These are phyloP conservation scores for Avena eriantha DNA, from an alignment of 176 grass and related monocot genomes.

Conservation along the genomic window DNA sequence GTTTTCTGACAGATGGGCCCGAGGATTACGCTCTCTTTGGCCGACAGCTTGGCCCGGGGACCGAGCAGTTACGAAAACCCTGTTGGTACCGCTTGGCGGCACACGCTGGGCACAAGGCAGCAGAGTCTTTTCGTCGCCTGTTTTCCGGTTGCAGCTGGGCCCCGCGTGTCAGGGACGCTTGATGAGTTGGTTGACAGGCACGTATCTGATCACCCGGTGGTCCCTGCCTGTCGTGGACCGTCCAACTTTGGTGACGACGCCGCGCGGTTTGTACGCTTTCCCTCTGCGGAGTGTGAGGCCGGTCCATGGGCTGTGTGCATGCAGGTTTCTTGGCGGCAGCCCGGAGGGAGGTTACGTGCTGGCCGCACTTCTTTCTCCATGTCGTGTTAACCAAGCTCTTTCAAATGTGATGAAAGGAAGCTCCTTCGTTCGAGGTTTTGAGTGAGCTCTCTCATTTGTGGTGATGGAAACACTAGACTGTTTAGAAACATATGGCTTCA, in stretches of 20 bases:
- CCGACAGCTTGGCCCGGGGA: constrained; percentile 35
- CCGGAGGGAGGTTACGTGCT: background rate
- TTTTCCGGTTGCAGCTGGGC: background rate
- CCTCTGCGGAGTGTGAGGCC: too few relatives aligned
- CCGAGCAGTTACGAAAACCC: constrained; percentile 31
- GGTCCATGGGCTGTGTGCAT: constrained; percentile 46
- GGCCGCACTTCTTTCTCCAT: constrained; percentile 30
- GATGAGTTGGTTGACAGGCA: constrained; percentile 37
- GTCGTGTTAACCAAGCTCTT: constrained; percentile 20
- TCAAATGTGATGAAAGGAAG: background rate
- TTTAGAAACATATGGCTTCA: background rate
- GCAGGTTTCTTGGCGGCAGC: background rate
- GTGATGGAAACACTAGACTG: background rate
- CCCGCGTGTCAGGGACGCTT: background rate
- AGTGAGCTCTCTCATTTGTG: background rate
- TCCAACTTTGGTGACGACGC: constrained; percentile 11
- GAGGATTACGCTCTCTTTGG: background rate
- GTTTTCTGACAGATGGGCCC: constrained; percentile 24
- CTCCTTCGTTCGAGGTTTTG: background rate
- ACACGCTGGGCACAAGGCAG: constrained; percentile 20
- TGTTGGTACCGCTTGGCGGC: constrained; percentile 34
- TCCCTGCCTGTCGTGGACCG: constrained; percentile 35
- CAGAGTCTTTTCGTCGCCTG: constrained; percentile 46
- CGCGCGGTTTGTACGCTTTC: constrained; percentile 21
- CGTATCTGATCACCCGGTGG: constrained; percentile 31